Evolutionary conservation across 2,329 filamentous ascomycete species (phyloP), one percentile per base, ranked within the genome.

Genomic region (Geosmithia flava): DNA sequence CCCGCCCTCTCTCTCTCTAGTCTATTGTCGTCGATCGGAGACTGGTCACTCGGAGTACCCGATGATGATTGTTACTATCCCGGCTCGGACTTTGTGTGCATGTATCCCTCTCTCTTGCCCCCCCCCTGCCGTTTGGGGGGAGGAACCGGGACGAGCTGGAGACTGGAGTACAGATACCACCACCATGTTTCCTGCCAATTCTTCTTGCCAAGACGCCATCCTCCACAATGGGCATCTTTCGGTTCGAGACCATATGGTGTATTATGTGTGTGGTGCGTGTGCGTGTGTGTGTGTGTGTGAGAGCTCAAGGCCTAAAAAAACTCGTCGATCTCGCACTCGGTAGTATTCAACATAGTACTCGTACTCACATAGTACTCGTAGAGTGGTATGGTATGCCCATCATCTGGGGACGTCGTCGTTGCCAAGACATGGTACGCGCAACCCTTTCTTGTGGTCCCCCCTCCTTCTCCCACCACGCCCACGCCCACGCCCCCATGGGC

Each of bases 381-480:
- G 4, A 27, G 23, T 27, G 23, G 4, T 4, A 27, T 27, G 8
- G 5, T 37, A 37, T 37, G 33, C 33, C 10, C 13, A 11, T 37
- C 33, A 37, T 37, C 33, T 13, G 33, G 33, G 33, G 33, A 37
- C 33, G 33, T 37, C 15, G 33, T 23, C 15, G 33, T 23, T 33
- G 41, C 47, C 47, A 48, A 48, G 47, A 48, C 16, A 39, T 44
- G 8, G 46, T 42, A 42, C 42, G 20, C 47, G 47, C 47, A 48
- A 48, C 20, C 41, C 20, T 47, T 17, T 27, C 11, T 47, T 20
- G 20, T 44, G 19, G 19, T 44, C 42, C 17, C 42, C n/a, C n/a
- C 29, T 30, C 29, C 8, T 8, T 27, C 23, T 27, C 23, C 23
- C 23, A 27, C 8, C 23, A 27, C 23, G 11, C 40, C 20, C 40